These are phyloP conservation scores for Oryza nivara DNA, from an alignment of 176 grass and related monocot genomes.

Conservation along the genomic window DNA sequence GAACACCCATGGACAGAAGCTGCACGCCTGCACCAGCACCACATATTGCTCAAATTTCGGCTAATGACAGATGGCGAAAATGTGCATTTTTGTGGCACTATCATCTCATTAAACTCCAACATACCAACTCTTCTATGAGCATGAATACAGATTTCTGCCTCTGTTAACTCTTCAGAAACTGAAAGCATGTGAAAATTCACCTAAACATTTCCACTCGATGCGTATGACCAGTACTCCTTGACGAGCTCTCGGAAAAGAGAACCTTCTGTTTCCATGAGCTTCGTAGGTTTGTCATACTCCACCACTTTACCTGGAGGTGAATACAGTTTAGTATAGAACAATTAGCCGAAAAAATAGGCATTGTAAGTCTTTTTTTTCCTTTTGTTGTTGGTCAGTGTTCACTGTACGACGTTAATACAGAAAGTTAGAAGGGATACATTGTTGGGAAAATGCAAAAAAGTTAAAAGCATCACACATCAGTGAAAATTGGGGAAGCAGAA, in stretches of 20 bases:
- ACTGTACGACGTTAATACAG: background rate
- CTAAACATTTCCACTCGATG: slow-evolving; percentile 43
- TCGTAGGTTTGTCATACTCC: slow-evolving; percentile 76
- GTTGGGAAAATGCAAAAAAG: background rate
- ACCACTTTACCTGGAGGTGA: slow-evolving; percentile 54
- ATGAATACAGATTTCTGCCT: background rate
- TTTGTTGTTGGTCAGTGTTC: background rate
- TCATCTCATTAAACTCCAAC: background rate
- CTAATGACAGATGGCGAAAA: background rate
- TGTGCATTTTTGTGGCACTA: background rate
- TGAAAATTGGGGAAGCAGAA: background rate
- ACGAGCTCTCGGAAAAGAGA: slow-evolving; percentile 65
- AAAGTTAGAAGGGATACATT: background rate
- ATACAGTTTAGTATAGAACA: background rate
- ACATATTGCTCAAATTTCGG: background rate
- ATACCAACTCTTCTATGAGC: background rate
- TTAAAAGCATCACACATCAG: background rate
- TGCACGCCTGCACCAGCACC: background rate
- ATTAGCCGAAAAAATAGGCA: too few species aligned
- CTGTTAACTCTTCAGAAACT: background rate
- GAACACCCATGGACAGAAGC: background rate
- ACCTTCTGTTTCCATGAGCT: slow-evolving; percentile 75
- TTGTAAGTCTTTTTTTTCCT: background rate
- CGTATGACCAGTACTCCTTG: slow-evolving; percentile 82
- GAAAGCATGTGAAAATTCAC: background rate